phyloP scores from a whole-genome alignment of 2,329 filamentous ascomycete genomes.

The Xylariales sp. region DNA sequence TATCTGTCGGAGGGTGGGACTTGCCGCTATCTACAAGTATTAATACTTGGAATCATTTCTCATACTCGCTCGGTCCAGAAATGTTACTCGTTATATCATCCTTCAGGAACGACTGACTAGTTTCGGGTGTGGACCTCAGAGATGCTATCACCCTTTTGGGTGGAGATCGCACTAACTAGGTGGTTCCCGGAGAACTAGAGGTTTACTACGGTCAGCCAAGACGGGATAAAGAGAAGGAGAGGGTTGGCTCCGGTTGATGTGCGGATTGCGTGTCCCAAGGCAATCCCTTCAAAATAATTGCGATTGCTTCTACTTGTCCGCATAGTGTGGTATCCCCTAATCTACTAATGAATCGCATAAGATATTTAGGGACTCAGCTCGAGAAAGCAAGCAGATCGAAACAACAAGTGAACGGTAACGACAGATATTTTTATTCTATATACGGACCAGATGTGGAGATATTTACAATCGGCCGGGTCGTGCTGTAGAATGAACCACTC shows the following conservation, averaged over 20 bases:
- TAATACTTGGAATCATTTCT: not conserved
- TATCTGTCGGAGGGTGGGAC: not conserved
- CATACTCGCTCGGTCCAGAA: not conserved
- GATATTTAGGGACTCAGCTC: not conserved
- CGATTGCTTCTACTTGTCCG: not conserved
- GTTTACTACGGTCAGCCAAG: not conserved
- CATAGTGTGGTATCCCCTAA: not conserved
- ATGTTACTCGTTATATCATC: not conserved
- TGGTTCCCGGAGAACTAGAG: not conserved
- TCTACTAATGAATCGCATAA: not conserved
- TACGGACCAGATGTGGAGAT: constrained; percentile 4
- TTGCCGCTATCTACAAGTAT: not conserved
- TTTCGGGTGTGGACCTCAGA: not conserved
- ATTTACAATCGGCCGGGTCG: not conserved
- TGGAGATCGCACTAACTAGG: not conserved
- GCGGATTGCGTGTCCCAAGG: not conserved
- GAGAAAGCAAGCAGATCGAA: not conserved
- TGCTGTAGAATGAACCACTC: not conserved
- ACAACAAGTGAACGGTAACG: constrained; percentile 8
- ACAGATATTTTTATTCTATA: constrained; percentile 25
- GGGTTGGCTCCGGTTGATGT: not conserved
- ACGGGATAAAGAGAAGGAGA: not conserved
- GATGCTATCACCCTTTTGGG: not conserved
- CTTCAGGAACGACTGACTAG: not conserved
- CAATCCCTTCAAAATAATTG: not conserved